Evolutionary conservation across 176 grass and related monocot species (phyloP).

Genomic region (Tillandsia leiboldiana): DNA sequence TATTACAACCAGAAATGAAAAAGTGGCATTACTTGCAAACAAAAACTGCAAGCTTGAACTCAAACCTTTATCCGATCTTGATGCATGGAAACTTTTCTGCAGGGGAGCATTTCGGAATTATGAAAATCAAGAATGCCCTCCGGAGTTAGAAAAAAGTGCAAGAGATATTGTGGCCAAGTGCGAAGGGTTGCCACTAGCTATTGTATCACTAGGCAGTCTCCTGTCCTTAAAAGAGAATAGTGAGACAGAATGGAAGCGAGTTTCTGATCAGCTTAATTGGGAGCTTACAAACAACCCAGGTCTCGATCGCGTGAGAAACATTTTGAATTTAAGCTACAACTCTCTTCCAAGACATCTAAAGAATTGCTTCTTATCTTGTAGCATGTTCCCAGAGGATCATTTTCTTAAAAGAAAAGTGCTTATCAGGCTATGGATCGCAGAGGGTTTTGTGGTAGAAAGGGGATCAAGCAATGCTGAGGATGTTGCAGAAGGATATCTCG

Average conservation of each 20-base stretch:
- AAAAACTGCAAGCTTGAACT: conserved; percentile 19
- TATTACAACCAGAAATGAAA: conserved; percentile 15
- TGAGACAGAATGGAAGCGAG: conserved; percentile 17
- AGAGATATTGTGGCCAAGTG: conserved; percentile 27
- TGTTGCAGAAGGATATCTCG: conserved; percentile 31
- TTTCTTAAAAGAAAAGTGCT: conserved; percentile 12
- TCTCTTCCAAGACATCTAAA: conserved; percentile 19
- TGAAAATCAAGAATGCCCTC: conserved; percentile 14
- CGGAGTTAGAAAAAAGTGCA: conserved; percentile 11
- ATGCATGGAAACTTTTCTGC: conserved; percentile 36
- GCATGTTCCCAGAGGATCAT: conserved; percentile 23
- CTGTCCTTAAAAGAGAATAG: not conserved
- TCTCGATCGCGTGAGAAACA: conserved; percentile 14
- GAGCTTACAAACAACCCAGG: conserved; percentile 30
- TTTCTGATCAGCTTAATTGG: conserved; percentile 29
- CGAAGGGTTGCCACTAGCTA: conserved; percentile 39
- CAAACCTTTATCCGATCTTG: not conserved
- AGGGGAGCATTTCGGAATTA: conserved; percentile 23
- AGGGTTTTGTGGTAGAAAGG: conserved; percentile 35
- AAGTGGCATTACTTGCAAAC: conserved; percentile 28
- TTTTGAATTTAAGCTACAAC: conserved; percentile 18
- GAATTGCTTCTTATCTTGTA: conserved; percentile 29
- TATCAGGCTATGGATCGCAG: conserved; percentile 31
- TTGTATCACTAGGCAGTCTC: conserved; percentile 15
- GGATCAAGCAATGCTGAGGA: conserved; percentile 39